Evolutionary conservation across 2,329 filamentous ascomycete genomes (phyloP).

Genomic region (Sporothrix brasiliensis): DNA sequence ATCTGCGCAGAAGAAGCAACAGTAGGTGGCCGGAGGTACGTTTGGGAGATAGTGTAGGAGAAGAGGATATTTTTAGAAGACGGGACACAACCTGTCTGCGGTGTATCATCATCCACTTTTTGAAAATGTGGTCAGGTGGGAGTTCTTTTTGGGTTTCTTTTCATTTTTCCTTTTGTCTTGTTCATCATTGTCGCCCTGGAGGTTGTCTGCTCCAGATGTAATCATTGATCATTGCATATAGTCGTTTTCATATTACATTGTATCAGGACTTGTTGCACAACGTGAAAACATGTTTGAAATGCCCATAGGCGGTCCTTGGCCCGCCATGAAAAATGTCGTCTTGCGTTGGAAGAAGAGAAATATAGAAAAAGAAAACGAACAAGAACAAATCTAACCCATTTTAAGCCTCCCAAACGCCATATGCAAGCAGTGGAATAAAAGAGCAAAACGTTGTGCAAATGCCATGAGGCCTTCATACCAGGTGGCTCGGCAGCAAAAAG

Average conservation of each 20-base stretch:
- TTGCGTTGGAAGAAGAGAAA: neutral
- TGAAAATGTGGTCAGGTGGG: constrained; percentile 15
- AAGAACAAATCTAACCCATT: constrained; percentile 20
- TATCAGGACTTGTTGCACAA: neutral
- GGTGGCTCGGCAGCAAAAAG: constrained; percentile 88
- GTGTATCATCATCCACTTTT: constrained; percentile 25
- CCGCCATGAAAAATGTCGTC: neutral
- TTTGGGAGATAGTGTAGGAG: neutral
- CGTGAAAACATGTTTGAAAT: neutral
- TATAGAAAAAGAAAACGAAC: neutral
- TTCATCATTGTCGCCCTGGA: neutral
- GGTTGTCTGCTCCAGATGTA: constrained; percentile 9
- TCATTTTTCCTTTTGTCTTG: neutral
- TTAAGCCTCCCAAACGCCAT: constrained; percentile 27
- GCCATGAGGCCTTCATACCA: constrained; percentile 58
- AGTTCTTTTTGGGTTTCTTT: constrained; percentile 18
- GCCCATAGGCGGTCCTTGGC: neutral
- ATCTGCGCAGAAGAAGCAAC: constrained; percentile 82
- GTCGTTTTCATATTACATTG: constrained; percentile 16
- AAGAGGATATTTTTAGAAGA: neutral
- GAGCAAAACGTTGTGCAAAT: too few relatives aligned
- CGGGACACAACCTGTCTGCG: constrained; percentile 6
- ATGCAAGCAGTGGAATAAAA: neutral
- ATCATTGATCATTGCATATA: constrained; percentile 30
- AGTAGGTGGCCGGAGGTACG: constrained; percentile 40